Evolutionary conservation across 176 grass and related monocot genomes (phyloP).

Genomic region (Typha latifolia): DNA sequence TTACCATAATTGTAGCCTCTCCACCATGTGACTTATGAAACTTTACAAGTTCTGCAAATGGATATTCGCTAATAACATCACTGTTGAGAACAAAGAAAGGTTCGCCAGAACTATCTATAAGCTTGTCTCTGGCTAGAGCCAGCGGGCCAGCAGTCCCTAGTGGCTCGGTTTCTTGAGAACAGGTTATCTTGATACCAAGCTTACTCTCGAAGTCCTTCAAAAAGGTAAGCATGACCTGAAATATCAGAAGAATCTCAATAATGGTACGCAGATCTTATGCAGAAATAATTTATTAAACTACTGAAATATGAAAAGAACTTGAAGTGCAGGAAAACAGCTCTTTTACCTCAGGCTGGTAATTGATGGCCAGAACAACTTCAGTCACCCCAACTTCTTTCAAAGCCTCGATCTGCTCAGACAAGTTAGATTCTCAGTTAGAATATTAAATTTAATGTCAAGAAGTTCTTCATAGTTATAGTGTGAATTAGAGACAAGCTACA

Average conservation of each 20-base stretch:
- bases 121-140: slow-evolving; percentile 83
- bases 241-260: slow-evolving; percentile 1
- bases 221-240: slow-evolving; percentile 91
- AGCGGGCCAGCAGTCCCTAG: slow-evolving; percentile 86
- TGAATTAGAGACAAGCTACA: no score
- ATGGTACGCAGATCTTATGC: slow-evolving; percentile 8
- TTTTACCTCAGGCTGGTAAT: slow-evolving; percentile 82
- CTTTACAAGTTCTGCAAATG: slow-evolving; percentile 71
- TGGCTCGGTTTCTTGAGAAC: slow-evolving; percentile 90
- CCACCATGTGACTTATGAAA: slow-evolving; percentile 78
- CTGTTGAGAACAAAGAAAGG: slow-evolving; percentile 95
- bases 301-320: background rate
- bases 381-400: slow-evolving; percentile 82
- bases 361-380: slow-evolving; percentile 83
- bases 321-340: background rate
- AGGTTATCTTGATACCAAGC: slow-evolving; percentile 89
- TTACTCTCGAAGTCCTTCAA: slow-evolving; percentile 90
- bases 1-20: slow-evolving; percentile 92
- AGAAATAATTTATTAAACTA: background rate
- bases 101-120: slow-evolving; percentile 61
- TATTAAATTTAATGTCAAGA: background rate
- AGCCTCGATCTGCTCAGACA: slow-evolving; percentile 59
- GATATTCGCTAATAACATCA: slow-evolving; percentile 91
- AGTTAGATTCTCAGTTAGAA: background rate
- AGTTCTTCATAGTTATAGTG: no score